Conservation (phyloP, 208 protist species). For the Trypanosoma vivax region DNA sequence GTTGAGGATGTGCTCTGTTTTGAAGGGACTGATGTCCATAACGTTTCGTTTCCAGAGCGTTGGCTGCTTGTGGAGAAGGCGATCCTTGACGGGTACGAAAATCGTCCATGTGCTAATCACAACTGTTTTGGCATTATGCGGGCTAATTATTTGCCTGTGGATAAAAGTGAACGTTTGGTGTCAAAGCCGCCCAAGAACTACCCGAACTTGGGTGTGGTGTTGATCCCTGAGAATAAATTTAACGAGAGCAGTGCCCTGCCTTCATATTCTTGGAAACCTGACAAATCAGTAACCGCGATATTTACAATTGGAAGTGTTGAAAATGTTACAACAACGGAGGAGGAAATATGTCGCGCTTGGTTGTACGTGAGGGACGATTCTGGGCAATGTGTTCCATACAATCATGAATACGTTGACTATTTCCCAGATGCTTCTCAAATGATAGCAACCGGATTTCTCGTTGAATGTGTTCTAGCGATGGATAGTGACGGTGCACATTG, state of each 20-base stretch:
- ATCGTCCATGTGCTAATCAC: slow-evolving; percentile 53
- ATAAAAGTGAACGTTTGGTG: slow-evolving; percentile 23
- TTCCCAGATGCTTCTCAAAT: slow-evolving; percentile 35
- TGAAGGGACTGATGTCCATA: slow-evolving; percentile 44
- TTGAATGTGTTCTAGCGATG: slow-evolving; percentile 62
- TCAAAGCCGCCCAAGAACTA: slow-evolving; percentile 37
- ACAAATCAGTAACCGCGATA: slow-evolving; percentile 32
- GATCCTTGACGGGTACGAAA: slow-evolving; percentile 54
- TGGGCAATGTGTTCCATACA: slow-evolving; percentile 37
- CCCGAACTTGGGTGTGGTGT: slow-evolving; percentile 53
- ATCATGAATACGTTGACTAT: slow-evolving; percentile 68
- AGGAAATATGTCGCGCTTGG: slow-evolving; percentile 33
- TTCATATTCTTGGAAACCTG: slow-evolving; percentile 52
- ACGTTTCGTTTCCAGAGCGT: slow-evolving; percentile 47
- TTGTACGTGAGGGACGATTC: slow-evolving; percentile 25
- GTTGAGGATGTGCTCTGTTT: slow-evolving; percentile 72
- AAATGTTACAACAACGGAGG: slow-evolving; percentile 19
- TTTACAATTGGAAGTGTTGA: slow-evolving; percentile 49
- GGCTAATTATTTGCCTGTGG: slow-evolving; percentile 34
- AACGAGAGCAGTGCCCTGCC: slow-evolving; percentile 12
- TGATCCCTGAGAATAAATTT: slow-evolving; percentile 30
- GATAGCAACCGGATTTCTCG: slow-evolving; percentile 29
- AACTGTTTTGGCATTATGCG: slow-evolving; percentile 53
- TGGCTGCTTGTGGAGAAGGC: slow-evolving; percentile 46
- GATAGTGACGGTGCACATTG: slow-evolving; percentile 74